Conservation (phyloP, 106 monocot species). For the Dendrobium officinale region DNA sequence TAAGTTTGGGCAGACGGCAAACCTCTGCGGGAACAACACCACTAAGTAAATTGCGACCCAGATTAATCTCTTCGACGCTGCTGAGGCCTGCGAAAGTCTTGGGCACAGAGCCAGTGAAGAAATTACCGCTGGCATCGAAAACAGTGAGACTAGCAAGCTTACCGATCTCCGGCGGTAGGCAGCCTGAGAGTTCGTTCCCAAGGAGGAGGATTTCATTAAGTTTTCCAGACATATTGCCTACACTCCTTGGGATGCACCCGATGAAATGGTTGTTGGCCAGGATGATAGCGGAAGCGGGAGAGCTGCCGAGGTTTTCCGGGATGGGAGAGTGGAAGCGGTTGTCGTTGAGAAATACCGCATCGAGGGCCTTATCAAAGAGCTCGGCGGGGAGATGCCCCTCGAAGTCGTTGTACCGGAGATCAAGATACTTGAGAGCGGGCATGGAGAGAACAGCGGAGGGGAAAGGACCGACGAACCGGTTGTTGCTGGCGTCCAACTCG, state of each 20-base stretch:
- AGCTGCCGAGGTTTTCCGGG: constrained; percentile 45
- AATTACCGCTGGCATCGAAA: constrained; percentile 31
- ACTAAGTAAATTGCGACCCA: constrained; percentile 17
- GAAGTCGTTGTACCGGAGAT: constrained; percentile 50
- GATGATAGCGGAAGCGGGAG: constrained; percentile 39
- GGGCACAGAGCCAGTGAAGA: constrained; percentile 21
- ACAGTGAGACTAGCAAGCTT: constrained; percentile 25
- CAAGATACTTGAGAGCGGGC: constrained; percentile 26
- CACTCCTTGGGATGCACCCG: constrained; percentile 45
- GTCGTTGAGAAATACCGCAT: constrained; percentile 43
- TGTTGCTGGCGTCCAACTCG: constrained; percentile 72
- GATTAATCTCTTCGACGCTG: constrained; percentile 15
- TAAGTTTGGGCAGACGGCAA: constrained; percentile 17
- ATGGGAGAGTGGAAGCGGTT: constrained; percentile 31
- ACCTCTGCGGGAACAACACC: constrained; percentile 12
- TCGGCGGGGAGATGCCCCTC: constrained; percentile 19
- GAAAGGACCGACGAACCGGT: constrained; percentile 63
- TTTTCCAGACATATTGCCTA: constrained; percentile 27
- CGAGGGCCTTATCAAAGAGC: constrained; percentile 30
- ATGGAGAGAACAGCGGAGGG: constrained; percentile 34
- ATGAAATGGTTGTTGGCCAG: constrained; percentile 42
- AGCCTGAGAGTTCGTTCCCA: constrained; percentile 29
- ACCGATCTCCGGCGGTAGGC: constrained; percentile 33
- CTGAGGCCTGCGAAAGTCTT: constrained; percentile 7
- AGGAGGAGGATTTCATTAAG: constrained; percentile 39